These are phyloP conservation scores for Incumbomyces lentus DNA, from an alignment of 2,329 filamentous ascomycete species.

Conservation along the genomic window DNA sequence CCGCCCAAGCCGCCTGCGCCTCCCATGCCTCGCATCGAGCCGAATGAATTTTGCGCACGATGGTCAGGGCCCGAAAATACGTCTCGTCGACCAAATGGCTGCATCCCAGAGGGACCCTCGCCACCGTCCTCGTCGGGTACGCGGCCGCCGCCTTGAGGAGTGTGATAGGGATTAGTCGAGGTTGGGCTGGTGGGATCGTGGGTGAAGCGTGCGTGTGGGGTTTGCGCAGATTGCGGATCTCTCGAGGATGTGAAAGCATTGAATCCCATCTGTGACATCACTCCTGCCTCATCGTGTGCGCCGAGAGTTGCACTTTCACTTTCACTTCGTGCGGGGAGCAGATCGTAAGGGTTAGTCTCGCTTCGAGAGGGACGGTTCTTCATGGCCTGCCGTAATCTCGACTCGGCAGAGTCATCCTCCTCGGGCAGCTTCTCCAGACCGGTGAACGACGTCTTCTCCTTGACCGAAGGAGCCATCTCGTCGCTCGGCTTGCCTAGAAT, in stretches of 20 bases:
- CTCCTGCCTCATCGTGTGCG: conserved; percentile 55
- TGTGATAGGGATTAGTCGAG: conserved; percentile 92
- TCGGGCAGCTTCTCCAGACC: conserved; percentile 46
- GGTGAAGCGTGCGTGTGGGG: conserved; percentile 39
- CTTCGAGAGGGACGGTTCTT: conserved; percentile 39
- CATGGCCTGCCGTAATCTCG: conserved; percentile 41
- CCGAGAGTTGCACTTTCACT: conserved; percentile 54
- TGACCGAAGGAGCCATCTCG: conserved; percentile 42
- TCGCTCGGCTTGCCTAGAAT: conserved; percentile 73
- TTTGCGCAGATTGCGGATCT: conserved; percentile 47
- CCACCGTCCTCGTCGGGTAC: conserved; percentile 51
- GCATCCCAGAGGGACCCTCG: conserved; percentile 29
- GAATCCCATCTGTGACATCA: conserved; percentile 45
- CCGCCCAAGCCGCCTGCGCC: conserved; percentile 45
- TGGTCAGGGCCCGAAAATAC: conserved; percentile 59
- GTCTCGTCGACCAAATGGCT: conserved; percentile 36
- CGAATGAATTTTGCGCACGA: conserved; percentile 82
- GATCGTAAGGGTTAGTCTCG: conserved; percentile 41
- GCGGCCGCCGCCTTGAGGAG: conserved; percentile 62
- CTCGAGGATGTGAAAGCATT: conserved; percentile 51
- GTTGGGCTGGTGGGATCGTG: conserved; percentile 71
- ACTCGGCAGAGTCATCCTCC: conserved; percentile 36
- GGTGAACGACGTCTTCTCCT: conserved; percentile 45
- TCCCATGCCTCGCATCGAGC: conserved; percentile 29
- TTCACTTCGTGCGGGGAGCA: conserved; percentile 40